Percentiles rank a stretch among this genome's conserved stretches.
Conservation (phyloP, 768 basidiomycete species). For the Pleurotus ostreatus region DNA sequence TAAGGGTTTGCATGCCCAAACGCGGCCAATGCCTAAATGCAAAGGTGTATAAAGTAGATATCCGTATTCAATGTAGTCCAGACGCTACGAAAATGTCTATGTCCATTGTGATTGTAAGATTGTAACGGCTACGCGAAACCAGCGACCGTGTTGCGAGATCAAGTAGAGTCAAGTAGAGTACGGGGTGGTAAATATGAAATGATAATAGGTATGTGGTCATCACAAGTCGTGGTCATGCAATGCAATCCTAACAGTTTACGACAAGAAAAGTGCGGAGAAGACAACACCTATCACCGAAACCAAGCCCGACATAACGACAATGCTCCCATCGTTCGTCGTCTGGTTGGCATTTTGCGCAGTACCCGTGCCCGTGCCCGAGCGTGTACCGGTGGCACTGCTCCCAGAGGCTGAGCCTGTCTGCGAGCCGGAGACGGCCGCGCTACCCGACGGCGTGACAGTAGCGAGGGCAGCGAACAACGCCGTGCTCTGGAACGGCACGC, state of each 20-base stretch:
- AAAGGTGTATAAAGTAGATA: too few relatives aligned
- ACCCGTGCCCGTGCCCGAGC: neutral
- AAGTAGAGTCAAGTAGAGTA: too few relatives aligned
- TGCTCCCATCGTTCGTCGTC: constrained; percentile 14
- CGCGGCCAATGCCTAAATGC: too few relatives aligned
- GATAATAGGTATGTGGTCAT: neutral
- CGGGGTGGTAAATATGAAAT: too few relatives aligned
- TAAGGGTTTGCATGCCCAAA: too few relatives aligned
- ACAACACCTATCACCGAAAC: constrained; percentile 15
- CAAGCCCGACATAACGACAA: constrained; percentile 18
- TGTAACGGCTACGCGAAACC: too few relatives aligned
- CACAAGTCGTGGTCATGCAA: neutral
- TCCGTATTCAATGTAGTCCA: too few relatives aligned
- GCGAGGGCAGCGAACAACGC: constrained; percentile 8
- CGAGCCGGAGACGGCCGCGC: neutral
- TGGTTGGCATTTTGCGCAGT: constrained; percentile 7
- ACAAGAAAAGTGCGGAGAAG: constrained; percentile 18
- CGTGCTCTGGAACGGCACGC: constrained; percentile 10
- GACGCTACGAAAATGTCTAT: too few relatives aligned
- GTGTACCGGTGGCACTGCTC: neutral
- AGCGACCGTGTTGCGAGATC: too few relatives aligned
- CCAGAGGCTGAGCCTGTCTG: neutral
- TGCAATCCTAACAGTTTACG: constrained; percentile 3
- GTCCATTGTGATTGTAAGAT: too few relatives aligned
- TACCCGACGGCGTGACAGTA: neutral